These are phyloP conservation scores for Globisporangium parvum DNA, from an alignment of 352 stramenopile genomes.

Conservation along the genomic window DNA sequence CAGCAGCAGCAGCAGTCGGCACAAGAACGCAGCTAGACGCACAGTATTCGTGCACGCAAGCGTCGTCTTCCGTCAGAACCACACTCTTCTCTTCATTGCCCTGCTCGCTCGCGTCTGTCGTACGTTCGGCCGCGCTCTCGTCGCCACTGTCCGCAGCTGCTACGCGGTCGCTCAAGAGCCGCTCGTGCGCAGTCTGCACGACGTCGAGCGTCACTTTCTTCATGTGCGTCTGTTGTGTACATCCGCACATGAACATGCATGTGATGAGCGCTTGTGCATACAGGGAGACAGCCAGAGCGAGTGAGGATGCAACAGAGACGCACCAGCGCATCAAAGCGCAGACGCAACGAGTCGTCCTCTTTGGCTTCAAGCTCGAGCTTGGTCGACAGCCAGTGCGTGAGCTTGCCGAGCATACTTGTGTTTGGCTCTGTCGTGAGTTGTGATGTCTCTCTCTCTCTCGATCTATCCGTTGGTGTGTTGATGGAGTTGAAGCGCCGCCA, in stretches of 20 bases:
- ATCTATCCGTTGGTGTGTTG: background rate
- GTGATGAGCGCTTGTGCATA: too few species aligned
- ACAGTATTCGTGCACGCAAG: slow-evolving; percentile 59
- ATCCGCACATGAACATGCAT: too few species aligned
- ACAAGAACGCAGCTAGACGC: slow-evolving; percentile 8
- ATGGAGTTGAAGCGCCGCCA: background rate
- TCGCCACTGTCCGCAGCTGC: background rate
- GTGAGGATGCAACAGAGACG: slow-evolving; percentile 2
- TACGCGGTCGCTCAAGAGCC: slow-evolving; percentile 5
- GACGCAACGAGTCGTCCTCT: slow-evolving; percentile 39
- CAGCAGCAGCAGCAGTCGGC: background rate
- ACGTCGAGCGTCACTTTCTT: slow-evolving; percentile 67
- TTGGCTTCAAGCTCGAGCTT: slow-evolving; percentile 55
- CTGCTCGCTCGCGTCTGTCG: background rate
- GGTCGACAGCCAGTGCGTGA: slow-evolving; percentile 60
- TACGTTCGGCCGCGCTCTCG: background rate
- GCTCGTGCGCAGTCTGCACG: slow-evolving; percentile 29
- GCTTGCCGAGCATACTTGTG: slow-evolving; percentile 46
- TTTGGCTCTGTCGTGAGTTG: too few species aligned
- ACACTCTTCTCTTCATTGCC: background rate
- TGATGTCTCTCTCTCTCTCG: background rate
- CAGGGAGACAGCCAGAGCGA: too few species aligned
- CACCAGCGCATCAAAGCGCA: slow-evolving; percentile 62
- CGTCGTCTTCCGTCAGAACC: slow-evolving; percentile 46
- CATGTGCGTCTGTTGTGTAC: slow-evolving; percentile 32